These are phyloP conservation scores for Citrullus colocynthis DNA, from an alignment of 306 rosid species.

Conservation along the genomic window DNA sequence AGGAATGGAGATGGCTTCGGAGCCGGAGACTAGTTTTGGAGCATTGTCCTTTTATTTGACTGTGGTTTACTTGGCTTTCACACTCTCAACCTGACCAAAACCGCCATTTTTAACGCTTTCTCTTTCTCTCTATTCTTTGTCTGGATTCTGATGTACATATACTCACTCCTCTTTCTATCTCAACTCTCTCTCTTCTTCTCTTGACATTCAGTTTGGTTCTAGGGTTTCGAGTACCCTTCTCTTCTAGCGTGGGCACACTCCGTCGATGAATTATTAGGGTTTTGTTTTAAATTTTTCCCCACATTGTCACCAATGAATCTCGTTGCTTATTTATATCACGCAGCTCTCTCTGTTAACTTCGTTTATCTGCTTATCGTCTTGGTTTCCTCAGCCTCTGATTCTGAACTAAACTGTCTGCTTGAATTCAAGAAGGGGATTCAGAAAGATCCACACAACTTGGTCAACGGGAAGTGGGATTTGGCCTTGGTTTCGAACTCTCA, in stretches of 20 bases:
- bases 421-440: slow-evolving; percentile 83
- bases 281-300: background rate
- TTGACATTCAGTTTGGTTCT: slow-evolving; percentile 14
- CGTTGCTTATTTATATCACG: slow-evolving; percentile 5
- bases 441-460: slow-evolving; percentile 32
- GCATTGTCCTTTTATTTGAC: slow-evolving; percentile 42
- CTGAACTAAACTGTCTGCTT: slow-evolving; percentile 71
- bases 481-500: background rate
- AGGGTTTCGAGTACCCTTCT: slow-evolving; percentile 38
- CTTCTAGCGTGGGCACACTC: background rate
- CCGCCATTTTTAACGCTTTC: slow-evolving; percentile 48
- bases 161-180: slow-evolving; percentile 4
- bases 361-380: slow-evolving; percentile 3
- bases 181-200: slow-evolving; percentile 1
- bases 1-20: slow-evolving; percentile 1
- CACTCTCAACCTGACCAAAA: slow-evolving; percentile 55
- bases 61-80: slow-evolving; percentile 48
- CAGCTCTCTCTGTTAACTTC: slow-evolving; percentile 3
- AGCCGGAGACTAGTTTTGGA: slow-evolving; percentile 1
- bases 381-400: slow-evolving; percentile 19
- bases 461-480: slow-evolving; percentile 38
- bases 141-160: slow-evolving; percentile 11
- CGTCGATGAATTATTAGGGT: slow-evolving; percentile 41
- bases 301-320: slow-evolving; percentile 55
- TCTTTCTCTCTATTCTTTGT: slow-evolving; percentile 5